phyloP scores from a whole-genome alignment of 2,329 filamentous ascomycete species.

The Ascochyta lentis region DNA sequence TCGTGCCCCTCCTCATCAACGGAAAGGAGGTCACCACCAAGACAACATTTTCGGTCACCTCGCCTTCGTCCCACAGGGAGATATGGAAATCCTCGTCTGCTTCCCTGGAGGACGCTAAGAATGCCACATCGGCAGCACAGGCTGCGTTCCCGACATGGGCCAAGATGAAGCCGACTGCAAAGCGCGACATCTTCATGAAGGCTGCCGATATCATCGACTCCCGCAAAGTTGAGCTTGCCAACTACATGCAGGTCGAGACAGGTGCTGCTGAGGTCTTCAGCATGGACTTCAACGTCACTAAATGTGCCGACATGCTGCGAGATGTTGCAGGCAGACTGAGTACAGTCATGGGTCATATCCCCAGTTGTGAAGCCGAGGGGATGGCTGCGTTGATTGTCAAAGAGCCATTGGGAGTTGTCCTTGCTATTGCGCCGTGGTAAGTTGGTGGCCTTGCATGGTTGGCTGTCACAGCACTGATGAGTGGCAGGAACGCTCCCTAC shows the following conservation, averaged over 20 bases:
- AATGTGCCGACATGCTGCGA: slow-evolving; percentile 54
- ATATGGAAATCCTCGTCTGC: slow-evolving; percentile 64
- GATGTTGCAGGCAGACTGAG: slow-evolving; percentile 61
- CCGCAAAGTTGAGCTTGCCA: slow-evolving; percentile 65
- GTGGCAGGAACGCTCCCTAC: slow-evolving; percentile 60
- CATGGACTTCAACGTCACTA: slow-evolving; percentile 50
- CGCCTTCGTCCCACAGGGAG: slow-evolving; percentile 61
- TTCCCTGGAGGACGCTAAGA: slow-evolving; percentile 61
- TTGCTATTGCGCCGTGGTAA: slow-evolving; percentile 84
- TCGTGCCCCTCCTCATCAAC: slow-evolving; percentile 57
- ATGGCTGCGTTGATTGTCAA: slow-evolving; percentile 70
- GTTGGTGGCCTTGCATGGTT: slow-evolving; percentile 9
- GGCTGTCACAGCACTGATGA: background rate
- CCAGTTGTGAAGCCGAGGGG: slow-evolving; percentile 56
- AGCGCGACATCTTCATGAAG: slow-evolving; percentile 73
- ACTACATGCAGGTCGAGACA: slow-evolving; percentile 67
- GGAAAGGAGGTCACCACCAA: slow-evolving; percentile 56
- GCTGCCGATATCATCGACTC: slow-evolving; percentile 69
- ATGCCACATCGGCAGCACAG: slow-evolving; percentile 67
- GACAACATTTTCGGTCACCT: slow-evolving; percentile 63
- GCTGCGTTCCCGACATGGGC: slow-evolving; percentile 74
- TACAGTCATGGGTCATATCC: slow-evolving; percentile 58
- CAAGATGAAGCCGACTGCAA: slow-evolving; percentile 63
- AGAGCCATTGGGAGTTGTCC: slow-evolving; percentile 79
- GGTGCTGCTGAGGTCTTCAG: slow-evolving; percentile 54